phyloP scores from a whole-genome alignment of 2,329 filamentous ascomycete genomes.

The Scedosporium aurantiacum region DNA sequence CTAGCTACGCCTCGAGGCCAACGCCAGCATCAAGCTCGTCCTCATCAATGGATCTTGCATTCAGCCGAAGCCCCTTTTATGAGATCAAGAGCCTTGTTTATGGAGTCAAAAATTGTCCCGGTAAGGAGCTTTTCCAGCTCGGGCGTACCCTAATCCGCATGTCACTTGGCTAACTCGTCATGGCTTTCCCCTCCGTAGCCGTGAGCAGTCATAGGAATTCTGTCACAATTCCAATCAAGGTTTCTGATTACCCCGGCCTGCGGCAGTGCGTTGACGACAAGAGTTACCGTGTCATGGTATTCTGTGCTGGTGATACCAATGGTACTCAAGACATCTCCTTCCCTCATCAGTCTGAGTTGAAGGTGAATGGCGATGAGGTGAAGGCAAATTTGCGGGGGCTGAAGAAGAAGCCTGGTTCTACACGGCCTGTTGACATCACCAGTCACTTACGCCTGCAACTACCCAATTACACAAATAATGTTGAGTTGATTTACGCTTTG shows the following conservation, averaged over 20 bases:
- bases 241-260: constrained; percentile 41
- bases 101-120: constrained; percentile 56
- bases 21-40: neutral
- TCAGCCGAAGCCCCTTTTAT: constrained; percentile 79
- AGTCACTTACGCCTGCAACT: constrained; percentile 59
- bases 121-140: constrained; percentile 34
- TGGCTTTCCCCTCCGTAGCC: constrained; percentile 29
- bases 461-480: constrained; percentile 60
- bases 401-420: constrained; percentile 94
- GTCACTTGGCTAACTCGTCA: constrained; percentile 12
- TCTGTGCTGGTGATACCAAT: constrained; percentile 59
- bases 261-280: constrained; percentile 47
- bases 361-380: constrained; percentile 77
- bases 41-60: constrained; percentile 14
- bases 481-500: constrained; percentile 85
- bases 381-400: constrained; percentile 89
- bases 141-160: neutral
- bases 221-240: constrained; percentile 30
- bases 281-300: constrained; percentile 67
- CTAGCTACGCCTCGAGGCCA: neutral
- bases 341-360: constrained; percentile 84
- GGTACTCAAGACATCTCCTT: constrained; percentile 72
- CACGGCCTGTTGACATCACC: constrained; percentile 86
- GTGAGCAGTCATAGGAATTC: constrained; percentile 45
- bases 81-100: constrained; percentile 56